phyloP scores from a whole-genome alignment of 1,284 basidiomycete species.

The Volvariella volvacea region DNA sequence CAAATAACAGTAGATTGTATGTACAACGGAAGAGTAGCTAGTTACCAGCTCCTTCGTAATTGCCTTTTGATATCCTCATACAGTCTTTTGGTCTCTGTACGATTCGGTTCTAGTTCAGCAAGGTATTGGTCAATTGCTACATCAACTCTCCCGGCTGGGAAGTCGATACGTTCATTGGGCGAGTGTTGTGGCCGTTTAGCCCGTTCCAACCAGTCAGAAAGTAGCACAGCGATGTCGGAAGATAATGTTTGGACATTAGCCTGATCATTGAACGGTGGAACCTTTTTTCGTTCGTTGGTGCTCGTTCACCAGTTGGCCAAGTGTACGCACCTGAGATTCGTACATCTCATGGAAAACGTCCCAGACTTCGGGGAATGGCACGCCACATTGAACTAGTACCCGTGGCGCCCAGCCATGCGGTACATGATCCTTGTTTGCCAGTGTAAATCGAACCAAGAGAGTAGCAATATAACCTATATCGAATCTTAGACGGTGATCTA shows the following conservation, averaged over 20 bases:
- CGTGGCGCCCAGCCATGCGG: constrained; percentile 76
- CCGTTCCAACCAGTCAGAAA: constrained; percentile 73
- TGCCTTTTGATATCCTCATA: constrained; percentile 68
- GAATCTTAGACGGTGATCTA: constrained; percentile 4
- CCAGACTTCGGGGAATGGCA: constrained; percentile 75
- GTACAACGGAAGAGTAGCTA: not conserved
- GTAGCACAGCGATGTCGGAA: constrained; percentile 67
- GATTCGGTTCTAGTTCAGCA: constrained; percentile 52
- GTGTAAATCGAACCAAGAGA: constrained; percentile 63
- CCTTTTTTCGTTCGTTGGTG: constrained; percentile 29
- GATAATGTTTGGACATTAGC: constrained; percentile 72
- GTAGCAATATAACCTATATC: constrained; percentile 59
- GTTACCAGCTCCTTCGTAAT: constrained; percentile 60
- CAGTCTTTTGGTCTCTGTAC: constrained; percentile 48
- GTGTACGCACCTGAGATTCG: constrained; percentile 67
- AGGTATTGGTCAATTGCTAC: constrained; percentile 65
- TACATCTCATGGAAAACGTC: constrained; percentile 84
- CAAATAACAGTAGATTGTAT: no score
- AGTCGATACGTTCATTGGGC: constrained; percentile 45
- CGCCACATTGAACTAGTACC: constrained; percentile 70
- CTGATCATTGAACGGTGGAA: constrained; percentile 79
- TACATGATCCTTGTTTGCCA: constrained; percentile 53
- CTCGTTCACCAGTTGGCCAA: constrained; percentile 2
- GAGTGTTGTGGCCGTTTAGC: constrained; percentile 56
- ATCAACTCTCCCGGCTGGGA: constrained; percentile 72